Evolutionary conservation across 2,329 filamentous ascomycete genomes (phyloP).

Genomic region (Cercospora sojina): DNA sequence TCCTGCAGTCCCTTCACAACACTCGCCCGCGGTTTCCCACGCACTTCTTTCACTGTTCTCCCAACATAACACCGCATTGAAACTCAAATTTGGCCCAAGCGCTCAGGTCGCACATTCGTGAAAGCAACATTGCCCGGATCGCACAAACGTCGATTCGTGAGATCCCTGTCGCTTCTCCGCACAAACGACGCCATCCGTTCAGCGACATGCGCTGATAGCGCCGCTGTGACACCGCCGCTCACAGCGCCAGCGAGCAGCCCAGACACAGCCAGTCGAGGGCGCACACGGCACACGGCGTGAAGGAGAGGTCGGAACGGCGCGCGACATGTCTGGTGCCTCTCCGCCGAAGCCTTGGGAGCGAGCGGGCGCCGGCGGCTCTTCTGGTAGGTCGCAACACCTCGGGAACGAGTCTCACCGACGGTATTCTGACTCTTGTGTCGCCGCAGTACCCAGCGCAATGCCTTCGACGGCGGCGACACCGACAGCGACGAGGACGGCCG

Average conservation of each 20-base stretch:
- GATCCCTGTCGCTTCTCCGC: constrained; percentile 12
- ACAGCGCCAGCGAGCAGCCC: constrained; percentile 1
- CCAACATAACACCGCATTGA: neutral
- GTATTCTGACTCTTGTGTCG: constrained; percentile 38
- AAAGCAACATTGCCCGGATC: neutral
- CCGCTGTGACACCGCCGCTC: neutral
- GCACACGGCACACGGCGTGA: neutral
- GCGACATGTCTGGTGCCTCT: constrained; percentile 49
- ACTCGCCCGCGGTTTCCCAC: neutral
- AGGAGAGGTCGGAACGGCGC: neutral
- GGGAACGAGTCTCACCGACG: constrained; percentile 14
- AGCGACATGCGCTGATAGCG: constrained; percentile 16
- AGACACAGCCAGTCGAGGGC: neutral
- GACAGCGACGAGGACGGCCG: constrained; percentile 44
- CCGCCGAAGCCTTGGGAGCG: constrained; percentile 98
- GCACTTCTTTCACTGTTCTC: neutral
- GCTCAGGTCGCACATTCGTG: neutral
- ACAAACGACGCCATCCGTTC: constrained; percentile 14
- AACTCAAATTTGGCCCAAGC: neutral
- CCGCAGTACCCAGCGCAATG: constrained; percentile 48
- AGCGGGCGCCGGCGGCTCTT: constrained; percentile 57
- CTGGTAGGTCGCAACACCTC: constrained; percentile 20
- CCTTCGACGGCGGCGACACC: constrained; percentile 36
- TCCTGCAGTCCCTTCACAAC: neutral
- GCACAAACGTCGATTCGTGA: neutral